Evolutionary conservation across 2,329 filamentous ascomycete genomes (phyloP).

Genomic region (Pezicula neosporulosa): DNA sequence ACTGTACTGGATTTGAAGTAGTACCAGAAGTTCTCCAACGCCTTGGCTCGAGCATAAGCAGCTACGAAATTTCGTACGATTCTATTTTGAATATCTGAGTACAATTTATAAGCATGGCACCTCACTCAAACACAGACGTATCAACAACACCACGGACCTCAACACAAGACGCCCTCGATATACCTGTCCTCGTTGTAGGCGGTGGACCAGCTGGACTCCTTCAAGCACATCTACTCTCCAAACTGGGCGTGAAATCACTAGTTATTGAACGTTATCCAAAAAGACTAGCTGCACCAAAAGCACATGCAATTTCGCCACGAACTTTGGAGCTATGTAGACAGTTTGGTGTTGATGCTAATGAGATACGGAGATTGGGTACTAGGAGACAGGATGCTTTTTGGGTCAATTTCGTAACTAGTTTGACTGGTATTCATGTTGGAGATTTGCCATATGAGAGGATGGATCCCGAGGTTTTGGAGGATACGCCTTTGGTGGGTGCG

Average conservation of each 20-base stretch:
- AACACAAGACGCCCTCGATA: conserved; percentile 7
- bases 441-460: conserved; percentile 31
- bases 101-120: conserved; percentile 2
- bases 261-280: conserved; percentile 29
- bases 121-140: conserved; percentile 1
- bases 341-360: conserved; percentile 25
- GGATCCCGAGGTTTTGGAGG: conserved; percentile 29
- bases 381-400: conserved; percentile 32
- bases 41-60: too few species aligned
- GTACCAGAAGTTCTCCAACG: too few species aligned
- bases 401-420: conserved; percentile 37
- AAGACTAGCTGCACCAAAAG: conserved; percentile 29
- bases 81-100: too few species aligned
- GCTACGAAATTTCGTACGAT: too few species aligned
- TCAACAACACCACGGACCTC: not conserved
- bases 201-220: conserved; percentile 34
- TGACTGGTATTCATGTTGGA: conserved; percentile 33
- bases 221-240: conserved; percentile 29
- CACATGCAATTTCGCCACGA: conserved; percentile 26
- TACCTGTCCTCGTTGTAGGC: conserved; percentile 33
- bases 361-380: conserved; percentile 25
- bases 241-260: conserved; percentile 26
- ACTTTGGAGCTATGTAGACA: conserved; percentile 29
- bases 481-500: conserved; percentile 29
- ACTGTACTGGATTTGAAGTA: too few species aligned